A percentile compares a stretch with the other conserved stretches of the same genome.
Evolutionary conservation across 306 rosid genomes (phyloP).

Genomic region (Vigna nakashimae): DNA sequence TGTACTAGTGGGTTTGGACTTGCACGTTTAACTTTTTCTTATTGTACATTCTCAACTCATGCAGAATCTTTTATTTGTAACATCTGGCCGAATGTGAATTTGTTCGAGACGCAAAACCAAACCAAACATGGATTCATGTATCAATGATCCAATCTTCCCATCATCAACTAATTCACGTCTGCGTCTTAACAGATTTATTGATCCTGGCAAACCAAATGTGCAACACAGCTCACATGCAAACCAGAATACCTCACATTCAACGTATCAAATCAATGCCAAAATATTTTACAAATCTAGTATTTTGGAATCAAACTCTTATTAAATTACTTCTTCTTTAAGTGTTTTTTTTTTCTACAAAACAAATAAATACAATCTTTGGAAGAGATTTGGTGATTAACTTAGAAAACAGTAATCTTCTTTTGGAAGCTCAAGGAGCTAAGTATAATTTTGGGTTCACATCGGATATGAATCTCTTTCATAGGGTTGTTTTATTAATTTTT

Average conservation of each 20-base stretch:
- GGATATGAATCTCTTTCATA: too few relatives aligned
- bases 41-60: background rate
- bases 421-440: constrained; percentile 15
- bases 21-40: background rate
- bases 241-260: constrained; percentile 12
- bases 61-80: background rate
- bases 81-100: background rate
- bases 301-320: background rate
- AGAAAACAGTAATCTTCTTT: background rate
- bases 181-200: constrained; percentile 31
- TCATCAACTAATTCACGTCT: constrained; percentile 51
- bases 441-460: background rate
- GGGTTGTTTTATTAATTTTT: background rate
- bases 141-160: constrained; percentile 50
- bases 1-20: background rate
- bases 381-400: constrained; percentile 1
- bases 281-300: background rate
- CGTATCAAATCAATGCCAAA: background rate
- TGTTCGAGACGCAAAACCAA: background rate
- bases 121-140: constrained; percentile 9
- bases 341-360: background rate
- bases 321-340: background rate
- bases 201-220: constrained; percentile 45
- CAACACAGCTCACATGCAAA: constrained; percentile 57
- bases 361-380: background rate